Base-by-base conservation (phyloP, 495 filamentous ascomycete species). In the Parmelia sp. region DNA sequence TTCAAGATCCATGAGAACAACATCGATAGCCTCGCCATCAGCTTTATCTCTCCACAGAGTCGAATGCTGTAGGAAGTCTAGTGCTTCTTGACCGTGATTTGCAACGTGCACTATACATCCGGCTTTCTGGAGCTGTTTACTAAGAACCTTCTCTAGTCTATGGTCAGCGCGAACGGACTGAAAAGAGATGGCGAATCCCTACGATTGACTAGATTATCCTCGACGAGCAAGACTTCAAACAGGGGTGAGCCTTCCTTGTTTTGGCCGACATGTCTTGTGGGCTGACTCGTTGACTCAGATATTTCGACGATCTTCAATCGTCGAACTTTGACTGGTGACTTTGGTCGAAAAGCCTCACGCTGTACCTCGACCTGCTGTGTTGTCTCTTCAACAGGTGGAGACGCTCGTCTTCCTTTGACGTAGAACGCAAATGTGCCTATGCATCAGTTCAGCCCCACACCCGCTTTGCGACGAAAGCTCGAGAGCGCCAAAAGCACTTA, bases 1-100 rank as follows among this genome's bases (percentile, higher is more conserved):
- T 69, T 92, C 89, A 57, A 90, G 85, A 68, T 92, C 90, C 87
- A 91, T 91, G 5, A 92, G 75, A 25, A 92, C 83, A 47, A 91
- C 82, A 56, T 83, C 82, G 19, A 89, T 71, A 60, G 76, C 66
- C 35, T 76, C 27, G 57, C 67, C 69, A 63, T 68, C 74, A 65
- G 64, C 67, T 57, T 60, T 55, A 27, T 47, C 55, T 21, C 29
- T 47, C 67, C 67, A 69, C 36, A 55, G 60, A 39, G n/a, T 15
- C 27, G 66, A 66, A 58, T 72, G 59, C 39, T 53, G 25, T 8
- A 53, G 25, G 19, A 53, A 53, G 15, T 53, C 49, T 7, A 53
- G 27, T 5, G 49, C 49, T 53, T 53, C 49, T 53, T 31, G 49
- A 0, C 49, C 49, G 12, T 53, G 49, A 9, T 53, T 53, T 8